phyloP scores from a whole-genome alignment of 192 early-diverging fungal genomes.

The Allomyces arbusculus region DNA sequence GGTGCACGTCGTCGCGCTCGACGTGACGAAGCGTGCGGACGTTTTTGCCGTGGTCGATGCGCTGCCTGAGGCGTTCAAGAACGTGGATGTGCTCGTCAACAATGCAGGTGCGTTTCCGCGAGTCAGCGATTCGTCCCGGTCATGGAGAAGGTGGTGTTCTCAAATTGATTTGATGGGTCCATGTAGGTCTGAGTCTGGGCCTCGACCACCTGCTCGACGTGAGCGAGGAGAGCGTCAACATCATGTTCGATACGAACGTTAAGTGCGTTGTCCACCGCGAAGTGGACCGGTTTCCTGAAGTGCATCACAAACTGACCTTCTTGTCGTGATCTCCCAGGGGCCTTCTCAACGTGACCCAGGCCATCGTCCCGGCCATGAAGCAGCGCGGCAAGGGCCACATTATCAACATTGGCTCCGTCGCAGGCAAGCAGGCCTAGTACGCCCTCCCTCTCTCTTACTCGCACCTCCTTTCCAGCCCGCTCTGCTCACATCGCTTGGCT shows the following conservation, averaged over 20 bases:
- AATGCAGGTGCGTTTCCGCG: conserved; percentile 40
- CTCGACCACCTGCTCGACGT: conserved; percentile 40
- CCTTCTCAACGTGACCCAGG: conserved; percentile 55
- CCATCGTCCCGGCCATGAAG: conserved; percentile 61
- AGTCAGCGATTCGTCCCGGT: neutral
- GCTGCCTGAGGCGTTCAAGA: conserved; percentile 32
- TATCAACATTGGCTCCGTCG: conserved; percentile 66
- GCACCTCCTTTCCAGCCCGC: no score
- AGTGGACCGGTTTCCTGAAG: no score
- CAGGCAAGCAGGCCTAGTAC: conserved; percentile 21
- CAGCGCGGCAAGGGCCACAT: conserved; percentile 44
- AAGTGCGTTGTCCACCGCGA: neutral
- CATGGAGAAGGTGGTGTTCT: neutral
- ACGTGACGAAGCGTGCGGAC: conserved; percentile 40
- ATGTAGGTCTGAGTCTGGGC: conserved; percentile 41
- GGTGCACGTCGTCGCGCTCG: conserved; percentile 40
- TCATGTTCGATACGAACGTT: conserved; percentile 74
- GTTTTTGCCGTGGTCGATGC: conserved; percentile 20
- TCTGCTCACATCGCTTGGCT: neutral
- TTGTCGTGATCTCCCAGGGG: conserved; percentile 33
- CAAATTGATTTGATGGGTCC: neutral
- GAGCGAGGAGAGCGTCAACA: conserved; percentile 40
- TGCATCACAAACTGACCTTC: no score
- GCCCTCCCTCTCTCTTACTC: neutral
- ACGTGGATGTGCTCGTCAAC: conserved; percentile 73